phyloP scores from a whole-genome alignment of 495 filamentous ascomycete species.

The Jackrogersella minutella region DNA sequence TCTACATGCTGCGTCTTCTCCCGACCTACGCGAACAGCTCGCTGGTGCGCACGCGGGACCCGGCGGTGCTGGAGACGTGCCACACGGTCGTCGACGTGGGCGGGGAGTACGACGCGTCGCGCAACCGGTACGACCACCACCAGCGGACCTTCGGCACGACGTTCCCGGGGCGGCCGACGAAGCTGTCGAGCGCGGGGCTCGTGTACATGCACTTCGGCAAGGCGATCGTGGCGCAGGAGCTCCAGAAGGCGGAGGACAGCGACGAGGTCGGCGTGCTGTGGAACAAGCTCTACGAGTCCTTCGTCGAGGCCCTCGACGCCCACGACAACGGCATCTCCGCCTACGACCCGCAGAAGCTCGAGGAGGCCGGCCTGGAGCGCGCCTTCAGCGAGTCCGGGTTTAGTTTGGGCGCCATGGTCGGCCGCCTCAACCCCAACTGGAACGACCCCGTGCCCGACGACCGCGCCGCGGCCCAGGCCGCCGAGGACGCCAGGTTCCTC shows the following conservation, averaged over 20 bases:
- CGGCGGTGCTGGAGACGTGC: constrained; percentile 77
- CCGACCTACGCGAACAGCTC: constrained; percentile 76
- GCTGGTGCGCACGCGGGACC: constrained; percentile 90
- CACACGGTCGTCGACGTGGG: constrained; percentile 96
- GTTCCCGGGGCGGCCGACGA: constrained; percentile 78
- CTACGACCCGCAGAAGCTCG: constrained; percentile 73
- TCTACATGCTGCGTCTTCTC: constrained; percentile 91
- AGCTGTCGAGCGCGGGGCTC: constrained; percentile 90
- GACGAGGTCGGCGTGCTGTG: constrained; percentile 76
- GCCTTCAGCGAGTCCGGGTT: constrained; percentile 83
- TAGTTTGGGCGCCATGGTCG: constrained; percentile 82
- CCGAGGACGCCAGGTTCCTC: constrained; percentile 82
- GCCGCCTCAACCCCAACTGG: constrained; percentile 80
- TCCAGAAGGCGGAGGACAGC: constrained; percentile 60
- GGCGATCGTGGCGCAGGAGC: constrained; percentile 75
- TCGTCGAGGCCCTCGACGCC: constrained; percentile 95
- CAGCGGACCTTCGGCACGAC: constrained; percentile 87
- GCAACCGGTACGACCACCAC: constrained; percentile 93
- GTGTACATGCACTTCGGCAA: constrained; percentile 96
- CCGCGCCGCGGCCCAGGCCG: constrained; percentile 68
- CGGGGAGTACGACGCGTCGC: constrained; percentile 80
- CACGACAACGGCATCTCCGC: constrained; percentile 93
- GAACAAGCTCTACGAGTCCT: constrained; percentile 89
- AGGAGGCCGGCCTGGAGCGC: constrained; percentile 73
- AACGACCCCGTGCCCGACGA: constrained; percentile 59